A percentile compares a stretch with the other conserved stretches of the same genome.
Conservation (phyloP, 2,329 filamentous ascomycete species). For the Colletotrichum phormii region DNA sequence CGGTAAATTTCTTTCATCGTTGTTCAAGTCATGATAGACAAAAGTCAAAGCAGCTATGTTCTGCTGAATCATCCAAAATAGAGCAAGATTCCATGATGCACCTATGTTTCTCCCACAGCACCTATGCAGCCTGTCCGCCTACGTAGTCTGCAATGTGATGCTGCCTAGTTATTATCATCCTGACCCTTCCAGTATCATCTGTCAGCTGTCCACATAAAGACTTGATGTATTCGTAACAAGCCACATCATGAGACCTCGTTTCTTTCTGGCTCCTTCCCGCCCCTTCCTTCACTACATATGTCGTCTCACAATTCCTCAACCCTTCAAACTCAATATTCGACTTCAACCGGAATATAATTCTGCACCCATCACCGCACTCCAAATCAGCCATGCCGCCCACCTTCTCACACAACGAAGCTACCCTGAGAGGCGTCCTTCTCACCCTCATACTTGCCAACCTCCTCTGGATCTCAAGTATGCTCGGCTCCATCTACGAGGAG, state of each 20-base stretch:
- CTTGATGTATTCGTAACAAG: neutral
- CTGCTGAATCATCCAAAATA: neutral
- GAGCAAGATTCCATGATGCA: neutral
- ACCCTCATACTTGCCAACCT: constrained; percentile 1
- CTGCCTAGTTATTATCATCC: neutral
- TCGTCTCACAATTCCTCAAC: neutral
- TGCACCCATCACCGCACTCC: neutral
- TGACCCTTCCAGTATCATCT: neutral
- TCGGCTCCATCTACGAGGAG: neutral
- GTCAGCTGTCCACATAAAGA: neutral
- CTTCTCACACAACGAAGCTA: neutral
- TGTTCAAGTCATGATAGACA: constrained; percentile 9
- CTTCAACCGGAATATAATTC: neutral
- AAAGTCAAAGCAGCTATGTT: neutral
- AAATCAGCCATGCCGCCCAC: neutral
- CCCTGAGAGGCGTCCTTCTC: neutral
- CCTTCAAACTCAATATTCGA: neutral
- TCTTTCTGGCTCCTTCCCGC: neutral
- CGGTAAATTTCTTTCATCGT: constrained; percentile 61
- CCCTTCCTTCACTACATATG: too few species aligned
- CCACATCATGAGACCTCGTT: neutral
- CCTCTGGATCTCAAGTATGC: neutral
- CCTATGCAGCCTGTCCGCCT: neutral
- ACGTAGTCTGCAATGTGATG: neutral
- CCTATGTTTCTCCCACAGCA: too few species aligned